Conservation (phyloP, 139 green algal genomes). For the Tetradesmus obliquus region DNA sequence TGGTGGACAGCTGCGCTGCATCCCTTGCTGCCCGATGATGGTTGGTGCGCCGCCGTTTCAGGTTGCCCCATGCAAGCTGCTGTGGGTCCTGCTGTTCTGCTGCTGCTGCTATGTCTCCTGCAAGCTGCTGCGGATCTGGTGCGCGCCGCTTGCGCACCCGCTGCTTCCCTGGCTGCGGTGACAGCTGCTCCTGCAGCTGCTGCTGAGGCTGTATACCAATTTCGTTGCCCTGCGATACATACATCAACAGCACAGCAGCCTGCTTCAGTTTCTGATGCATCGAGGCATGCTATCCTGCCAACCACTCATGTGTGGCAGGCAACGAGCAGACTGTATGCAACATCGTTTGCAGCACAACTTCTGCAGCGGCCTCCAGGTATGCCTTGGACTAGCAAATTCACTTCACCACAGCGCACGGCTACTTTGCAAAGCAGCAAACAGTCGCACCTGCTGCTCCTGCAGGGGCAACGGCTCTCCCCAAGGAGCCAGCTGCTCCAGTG, state of each 20-base stretch:
- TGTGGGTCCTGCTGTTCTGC: neutral
- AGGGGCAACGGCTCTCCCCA: neutral
- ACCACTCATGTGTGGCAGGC: no score
- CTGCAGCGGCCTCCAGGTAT: neutral
- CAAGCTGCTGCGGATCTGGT: neutral
- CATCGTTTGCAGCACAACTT: neutral
- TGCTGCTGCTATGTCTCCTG: neutral
- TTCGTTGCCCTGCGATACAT: neutral
- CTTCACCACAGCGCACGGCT: neutral
- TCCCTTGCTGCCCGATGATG: constrained; percentile 8
- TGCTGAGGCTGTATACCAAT: neutral
- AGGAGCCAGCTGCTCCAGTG: neutral
- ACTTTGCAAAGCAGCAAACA: neutral
- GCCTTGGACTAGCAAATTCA: neutral
- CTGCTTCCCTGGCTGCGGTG: neutral
- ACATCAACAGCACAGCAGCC: neutral
- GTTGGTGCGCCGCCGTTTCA: constrained; percentile 10
- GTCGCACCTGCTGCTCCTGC: constrained; percentile 2
- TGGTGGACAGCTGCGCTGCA: constrained; percentile 9
- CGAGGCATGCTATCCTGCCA: neutral
- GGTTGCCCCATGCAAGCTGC: constrained; percentile 8
- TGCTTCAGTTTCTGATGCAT: neutral
- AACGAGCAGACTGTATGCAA: neutral
- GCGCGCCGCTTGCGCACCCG: constrained; percentile 29
- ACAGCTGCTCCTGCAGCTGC: neutral